Evolutionary conservation across 257 asterid species (phyloP).

Genomic region (Misopates orontium): DNA sequence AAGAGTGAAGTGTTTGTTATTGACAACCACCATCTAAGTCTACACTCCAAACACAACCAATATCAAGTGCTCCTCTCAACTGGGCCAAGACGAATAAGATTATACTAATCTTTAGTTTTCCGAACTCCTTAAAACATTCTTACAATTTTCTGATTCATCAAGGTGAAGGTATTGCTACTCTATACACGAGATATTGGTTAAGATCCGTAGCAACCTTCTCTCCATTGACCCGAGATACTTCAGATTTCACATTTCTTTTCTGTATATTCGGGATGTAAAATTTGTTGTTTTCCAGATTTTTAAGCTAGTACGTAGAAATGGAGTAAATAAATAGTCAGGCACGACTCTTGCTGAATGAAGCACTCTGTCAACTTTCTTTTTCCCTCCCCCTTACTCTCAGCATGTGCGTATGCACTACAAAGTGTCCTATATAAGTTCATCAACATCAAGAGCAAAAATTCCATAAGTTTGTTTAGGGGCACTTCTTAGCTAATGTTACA

Average conservation of each 20-base stretch:
- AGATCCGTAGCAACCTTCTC: too few relatives aligned
- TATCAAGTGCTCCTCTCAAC: not conserved
- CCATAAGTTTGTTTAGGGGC: conserved; percentile 1
- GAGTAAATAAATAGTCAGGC: not conserved
- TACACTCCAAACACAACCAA: not conserved
- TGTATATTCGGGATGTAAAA: too few relatives aligned
- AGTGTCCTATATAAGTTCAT: not conserved
- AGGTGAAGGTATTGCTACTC: too few relatives aligned
- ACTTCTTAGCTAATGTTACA: not conserved
- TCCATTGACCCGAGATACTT: too few relatives aligned
- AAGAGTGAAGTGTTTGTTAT: too few relatives aligned
- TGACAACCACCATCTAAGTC: not conserved
- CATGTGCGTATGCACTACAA: not conserved
- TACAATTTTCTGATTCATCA: too few relatives aligned
- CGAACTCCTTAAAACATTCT: too few relatives aligned
- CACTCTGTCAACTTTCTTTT: not conserved
- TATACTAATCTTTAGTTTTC: not conserved
- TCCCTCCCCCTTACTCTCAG: not conserved
- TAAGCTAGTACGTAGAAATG: not conserved
- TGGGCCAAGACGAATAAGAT: not conserved
- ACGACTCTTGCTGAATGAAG: not conserved
- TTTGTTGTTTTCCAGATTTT: not conserved
- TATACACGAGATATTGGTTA: too few relatives aligned
- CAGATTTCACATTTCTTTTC: too few relatives aligned
- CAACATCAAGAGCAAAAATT: conserved; percentile 22